These are phyloP conservation scores for Mycena sp. DNA, from an alignment of 1,284 basidiomycete genomes.

Conservation along the genomic window DNA sequence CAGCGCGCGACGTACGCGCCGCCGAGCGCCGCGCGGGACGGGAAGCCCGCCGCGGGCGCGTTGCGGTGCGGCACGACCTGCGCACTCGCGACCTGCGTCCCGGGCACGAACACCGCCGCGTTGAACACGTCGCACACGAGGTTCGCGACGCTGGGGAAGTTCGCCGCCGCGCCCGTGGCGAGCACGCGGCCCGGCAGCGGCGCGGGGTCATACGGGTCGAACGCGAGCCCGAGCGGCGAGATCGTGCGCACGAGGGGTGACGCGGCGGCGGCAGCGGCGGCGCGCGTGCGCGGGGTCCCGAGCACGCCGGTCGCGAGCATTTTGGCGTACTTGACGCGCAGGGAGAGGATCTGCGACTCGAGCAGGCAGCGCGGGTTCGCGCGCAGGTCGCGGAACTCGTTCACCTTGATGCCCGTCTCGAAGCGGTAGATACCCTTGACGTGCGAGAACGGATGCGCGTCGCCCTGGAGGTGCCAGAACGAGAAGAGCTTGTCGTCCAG, in stretches of 20 bases:
- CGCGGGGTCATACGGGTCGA: slow-evolving; percentile 77
- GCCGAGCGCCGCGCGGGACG: slow-evolving; percentile 73
- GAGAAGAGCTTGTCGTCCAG: slow-evolving; percentile 89
- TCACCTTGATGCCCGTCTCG: slow-evolving; percentile 84
- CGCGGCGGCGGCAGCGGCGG: slow-evolving; percentile 40
- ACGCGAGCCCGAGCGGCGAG: slow-evolving; percentile 65
- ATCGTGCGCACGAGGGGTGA: slow-evolving; percentile 26
- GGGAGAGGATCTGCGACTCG: slow-evolving; percentile 79
- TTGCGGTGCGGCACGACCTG: slow-evolving; percentile 78
- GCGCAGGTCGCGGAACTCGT: slow-evolving; percentile 85
- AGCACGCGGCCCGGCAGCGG: slow-evolving; percentile 71
- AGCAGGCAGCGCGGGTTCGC: slow-evolving; percentile 85
- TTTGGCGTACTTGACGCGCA: slow-evolving; percentile 81
- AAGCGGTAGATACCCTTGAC: slow-evolving; percentile 89
- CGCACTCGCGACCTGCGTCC: slow-evolving; percentile 77
- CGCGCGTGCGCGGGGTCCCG: slow-evolving; percentile 35
- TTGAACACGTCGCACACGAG: slow-evolving; percentile 84
- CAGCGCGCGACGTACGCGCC: slow-evolving; percentile 81
- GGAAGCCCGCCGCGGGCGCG: slow-evolving; percentile 72
- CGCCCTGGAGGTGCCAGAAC: slow-evolving; percentile 85
- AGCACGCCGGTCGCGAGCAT: slow-evolving; percentile 70
- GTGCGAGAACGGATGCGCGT: slow-evolving; percentile 74
- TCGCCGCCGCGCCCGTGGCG: slow-evolving; percentile 78
- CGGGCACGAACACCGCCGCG: slow-evolving; percentile 75
- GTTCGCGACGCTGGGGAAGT: slow-evolving; percentile 84